These are phyloP conservation scores for Rhizopus stolonifer DNA, from an alignment of 371 early-diverging fungal species.

Conservation along the genomic window DNA sequence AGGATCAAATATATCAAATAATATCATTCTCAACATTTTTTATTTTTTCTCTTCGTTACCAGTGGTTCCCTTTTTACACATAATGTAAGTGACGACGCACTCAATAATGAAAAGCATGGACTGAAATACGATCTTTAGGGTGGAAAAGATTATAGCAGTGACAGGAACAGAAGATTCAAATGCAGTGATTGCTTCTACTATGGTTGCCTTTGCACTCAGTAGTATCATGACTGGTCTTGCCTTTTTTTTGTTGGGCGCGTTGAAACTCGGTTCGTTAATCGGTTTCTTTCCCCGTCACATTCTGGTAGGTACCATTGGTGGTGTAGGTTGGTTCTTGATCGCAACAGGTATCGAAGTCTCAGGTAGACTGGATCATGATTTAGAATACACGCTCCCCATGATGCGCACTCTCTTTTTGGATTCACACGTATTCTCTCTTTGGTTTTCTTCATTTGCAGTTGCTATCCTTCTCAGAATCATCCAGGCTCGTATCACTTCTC, in stretches of 20 bases:
- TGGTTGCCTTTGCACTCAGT: conserved; percentile 85
- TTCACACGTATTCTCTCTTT: conserved; percentile 65
- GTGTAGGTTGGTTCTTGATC: conserved; percentile 92
- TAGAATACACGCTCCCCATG: conserved; percentile 53
- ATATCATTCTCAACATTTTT: neutral
- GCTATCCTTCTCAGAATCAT: conserved; percentile 66
- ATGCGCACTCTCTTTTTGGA: conserved; percentile 59
- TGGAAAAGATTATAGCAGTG: conserved; percentile 63
- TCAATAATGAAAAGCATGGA: no score
- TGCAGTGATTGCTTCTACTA: conserved; percentile 82
- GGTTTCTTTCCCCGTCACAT: conserved; percentile 96
- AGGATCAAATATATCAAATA: neutral
- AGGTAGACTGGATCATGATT: conserved; percentile 56
- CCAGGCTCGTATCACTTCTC: conserved; percentile 47
- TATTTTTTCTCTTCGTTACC: neutral
- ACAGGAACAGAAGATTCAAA: conserved; percentile 62
- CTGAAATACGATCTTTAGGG: no score
- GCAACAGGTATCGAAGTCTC: conserved; percentile 92
- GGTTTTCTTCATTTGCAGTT: conserved; percentile 75
- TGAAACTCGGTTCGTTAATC: conserved; percentile 77
- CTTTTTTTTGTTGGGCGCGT: conserved; percentile 84
- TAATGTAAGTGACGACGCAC: conserved; percentile 79
- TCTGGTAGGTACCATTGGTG: conserved; percentile 94
- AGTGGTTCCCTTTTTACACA: conserved; percentile 88
- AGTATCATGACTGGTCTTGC: conserved; percentile 85